Conservation (phyloP, 352 stramenopile genomes). For the Phytophthora sansomeana region DNA sequence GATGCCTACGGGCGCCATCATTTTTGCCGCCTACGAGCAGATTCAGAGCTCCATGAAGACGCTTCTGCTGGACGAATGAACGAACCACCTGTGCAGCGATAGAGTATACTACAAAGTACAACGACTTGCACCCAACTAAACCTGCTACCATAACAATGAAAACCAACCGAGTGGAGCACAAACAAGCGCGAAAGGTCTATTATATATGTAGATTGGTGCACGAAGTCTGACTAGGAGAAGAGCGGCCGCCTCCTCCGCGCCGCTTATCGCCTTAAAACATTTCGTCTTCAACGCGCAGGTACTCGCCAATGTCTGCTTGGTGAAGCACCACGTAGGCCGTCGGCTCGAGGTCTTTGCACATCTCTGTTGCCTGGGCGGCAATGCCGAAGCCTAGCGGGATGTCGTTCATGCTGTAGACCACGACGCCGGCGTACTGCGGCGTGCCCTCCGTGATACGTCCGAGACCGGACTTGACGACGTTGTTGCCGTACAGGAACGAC, state of each 20-base stretch:
- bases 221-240: slow-evolving; percentile 21
- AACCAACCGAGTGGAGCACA: slow-evolving; percentile 9
- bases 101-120: slow-evolving; percentile 33
- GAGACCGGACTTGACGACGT: slow-evolving; percentile 98
- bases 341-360: slow-evolving; percentile 96
- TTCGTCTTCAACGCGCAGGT: slow-evolving; percentile 98
- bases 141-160: slow-evolving; percentile 16
- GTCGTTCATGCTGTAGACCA: slow-evolving; percentile 99
- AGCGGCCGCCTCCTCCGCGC: background rate
- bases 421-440: slow-evolving; percentile 98
- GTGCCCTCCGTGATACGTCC: slow-evolving; percentile 98
- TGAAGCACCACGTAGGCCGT: slow-evolving; percentile 98
- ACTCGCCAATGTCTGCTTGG: slow-evolving; percentile 99
- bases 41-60: slow-evolving; percentile 66
- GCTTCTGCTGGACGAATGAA: slow-evolving; percentile 58
- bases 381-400: slow-evolving; percentile 98
- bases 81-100: slow-evolving; percentile 27
- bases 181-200: slow-evolving; percentile 60
- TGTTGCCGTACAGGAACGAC: slow-evolving; percentile 99
- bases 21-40: slow-evolving; percentile 90
- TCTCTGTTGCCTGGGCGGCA: slow-evolving; percentile 95
- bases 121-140: slow-evolving; percentile 20
- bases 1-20: slow-evolving; percentile 96
- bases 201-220: slow-evolving; percentile 54
- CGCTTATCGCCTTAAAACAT: slow-evolving; percentile 89